A percentile compares a stretch with the other conserved stretches of the same genome.
Evolutionary conservation across 345 rosid species (phyloP).

Genomic region (Reutealis trisperma): DNA sequence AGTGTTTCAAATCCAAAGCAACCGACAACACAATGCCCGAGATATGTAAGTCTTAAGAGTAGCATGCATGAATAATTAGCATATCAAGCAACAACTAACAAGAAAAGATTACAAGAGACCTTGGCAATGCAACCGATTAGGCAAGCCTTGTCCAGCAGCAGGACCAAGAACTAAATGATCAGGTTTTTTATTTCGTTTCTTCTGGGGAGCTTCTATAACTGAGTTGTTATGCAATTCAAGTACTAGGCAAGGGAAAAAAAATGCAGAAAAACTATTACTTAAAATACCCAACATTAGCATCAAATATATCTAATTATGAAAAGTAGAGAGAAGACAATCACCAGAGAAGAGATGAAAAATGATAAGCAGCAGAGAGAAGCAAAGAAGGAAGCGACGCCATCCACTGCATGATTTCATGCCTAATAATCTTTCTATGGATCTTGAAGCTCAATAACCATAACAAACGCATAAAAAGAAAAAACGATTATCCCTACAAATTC

Average conservation of each 20-base stretch:
- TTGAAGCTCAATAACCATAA: background rate
- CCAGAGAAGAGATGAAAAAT: slow-evolving; percentile 62
- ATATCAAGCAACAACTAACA: background rate
- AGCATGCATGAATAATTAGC: background rate
- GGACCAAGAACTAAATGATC: slow-evolving; percentile 77
- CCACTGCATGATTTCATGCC: slow-evolving; percentile 54
- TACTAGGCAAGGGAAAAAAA: slow-evolving; percentile 29
- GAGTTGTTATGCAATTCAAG: slow-evolving; percentile 48
- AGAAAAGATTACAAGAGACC: slow-evolving; percentile 35
- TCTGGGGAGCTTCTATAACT: slow-evolving; percentile 22
- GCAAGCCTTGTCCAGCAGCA: slow-evolving; percentile 78
- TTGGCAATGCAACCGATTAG: slow-evolving; percentile 76
- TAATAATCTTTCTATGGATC: background rate
- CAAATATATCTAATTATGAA: background rate
- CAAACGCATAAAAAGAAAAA: background rate
- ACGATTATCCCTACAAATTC: too few species aligned
- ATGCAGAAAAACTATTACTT: background rate
- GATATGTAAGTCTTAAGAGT: background rate
- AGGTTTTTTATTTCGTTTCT: slow-evolving; percentile 45
- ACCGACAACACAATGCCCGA: background rate
- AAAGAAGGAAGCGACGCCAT: slow-evolving; percentile 65
- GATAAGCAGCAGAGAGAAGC: slow-evolving; percentile 56
- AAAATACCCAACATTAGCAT: background rate
- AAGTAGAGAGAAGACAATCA: slow-evolving; percentile 5
- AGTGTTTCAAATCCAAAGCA: background rate